phyloP scores from a whole-genome alignment of 257 asterid species.

The Scutellaria baicalensis region DNA sequence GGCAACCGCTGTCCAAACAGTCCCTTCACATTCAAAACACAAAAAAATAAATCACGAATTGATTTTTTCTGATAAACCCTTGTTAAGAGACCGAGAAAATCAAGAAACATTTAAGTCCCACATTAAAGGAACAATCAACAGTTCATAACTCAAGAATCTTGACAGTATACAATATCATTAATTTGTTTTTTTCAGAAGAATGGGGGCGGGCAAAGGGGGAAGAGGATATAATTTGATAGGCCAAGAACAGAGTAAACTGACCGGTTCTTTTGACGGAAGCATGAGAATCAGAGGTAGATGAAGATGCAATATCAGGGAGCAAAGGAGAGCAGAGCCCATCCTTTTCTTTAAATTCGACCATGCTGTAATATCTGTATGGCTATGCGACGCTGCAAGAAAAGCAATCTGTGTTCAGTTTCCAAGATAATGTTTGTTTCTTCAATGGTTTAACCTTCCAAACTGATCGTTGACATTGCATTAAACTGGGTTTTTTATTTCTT shows the following conservation, averaged over 20 bases:
- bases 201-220: background rate
- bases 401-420: background rate
- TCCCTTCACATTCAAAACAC: conserved; percentile 36
- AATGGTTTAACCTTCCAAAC: background rate
- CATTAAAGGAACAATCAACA: background rate
- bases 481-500: too few species aligned
- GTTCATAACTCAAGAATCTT: background rate
- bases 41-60: background rate
- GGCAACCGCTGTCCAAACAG: conserved; percentile 48
- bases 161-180: background rate
- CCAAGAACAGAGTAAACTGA: background rate
- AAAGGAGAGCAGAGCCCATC: conserved; percentile 21
- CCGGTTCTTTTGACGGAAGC: conserved; percentile 39
- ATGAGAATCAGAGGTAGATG: conserved; percentile 26
- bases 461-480: background rate
- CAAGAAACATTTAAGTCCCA: background rate
- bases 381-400: background rate
- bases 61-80: background rate
- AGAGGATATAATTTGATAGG: background rate
- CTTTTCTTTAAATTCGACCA: conserved; percentile 26
- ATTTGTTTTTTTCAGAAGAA: background rate
- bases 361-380: background rate
- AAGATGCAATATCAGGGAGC: conserved; percentile 30
- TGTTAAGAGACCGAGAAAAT: background rate
- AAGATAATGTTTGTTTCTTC: too few species aligned